Percentiles rank a stretch among this genome's conserved stretches.
These are phyloP conservation scores for Thelonectria olida DNA, from an alignment of 2,329 filamentous ascomycete genomes.

Conservation along the genomic window DNA sequence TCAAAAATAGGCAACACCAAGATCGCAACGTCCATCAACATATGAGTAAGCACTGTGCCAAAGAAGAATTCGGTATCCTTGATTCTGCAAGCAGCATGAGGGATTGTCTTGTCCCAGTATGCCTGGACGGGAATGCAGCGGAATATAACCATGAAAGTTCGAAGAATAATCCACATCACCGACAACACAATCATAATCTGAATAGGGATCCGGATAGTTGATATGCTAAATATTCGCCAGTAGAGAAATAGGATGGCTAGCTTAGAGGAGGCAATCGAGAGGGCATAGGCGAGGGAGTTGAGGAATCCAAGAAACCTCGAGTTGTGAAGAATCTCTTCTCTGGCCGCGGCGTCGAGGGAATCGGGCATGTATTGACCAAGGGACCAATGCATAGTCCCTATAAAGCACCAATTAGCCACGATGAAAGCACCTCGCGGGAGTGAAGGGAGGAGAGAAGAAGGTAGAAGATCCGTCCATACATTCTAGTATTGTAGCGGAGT, in stretches of 20 bases:
- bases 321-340: conserved; percentile 25
- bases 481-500: conserved; percentile 28
- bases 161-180: conserved; percentile 38
- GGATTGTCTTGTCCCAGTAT: conserved; percentile 44
- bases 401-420: background rate
- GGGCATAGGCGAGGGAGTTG: conserved; percentile 35
- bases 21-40: conserved; percentile 45
- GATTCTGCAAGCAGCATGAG: conserved; percentile 41
- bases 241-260: conserved; percentile 43
- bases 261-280: conserved; percentile 40
- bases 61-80: conserved; percentile 44
- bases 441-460: too few species aligned
- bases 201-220: conserved; percentile 41
- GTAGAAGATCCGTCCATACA: conserved; percentile 15
- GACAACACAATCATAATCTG: conserved; percentile 34
- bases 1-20: conserved; percentile 43
- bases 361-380: conserved; percentile 31
- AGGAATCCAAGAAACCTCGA: conserved; percentile 27
- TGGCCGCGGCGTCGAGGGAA: background rate
- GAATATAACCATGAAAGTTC: conserved; percentile 46
- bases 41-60: conserved; percentile 43
- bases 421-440: too few species aligned
- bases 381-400: conserved; percentile 33
- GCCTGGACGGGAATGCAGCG: conserved; percentile 45
- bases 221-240: conserved; percentile 41